Evolutionary conservation across 129 eudicot species (phyloP).

Genomic region (Gnaphalium uliginosum): DNA sequence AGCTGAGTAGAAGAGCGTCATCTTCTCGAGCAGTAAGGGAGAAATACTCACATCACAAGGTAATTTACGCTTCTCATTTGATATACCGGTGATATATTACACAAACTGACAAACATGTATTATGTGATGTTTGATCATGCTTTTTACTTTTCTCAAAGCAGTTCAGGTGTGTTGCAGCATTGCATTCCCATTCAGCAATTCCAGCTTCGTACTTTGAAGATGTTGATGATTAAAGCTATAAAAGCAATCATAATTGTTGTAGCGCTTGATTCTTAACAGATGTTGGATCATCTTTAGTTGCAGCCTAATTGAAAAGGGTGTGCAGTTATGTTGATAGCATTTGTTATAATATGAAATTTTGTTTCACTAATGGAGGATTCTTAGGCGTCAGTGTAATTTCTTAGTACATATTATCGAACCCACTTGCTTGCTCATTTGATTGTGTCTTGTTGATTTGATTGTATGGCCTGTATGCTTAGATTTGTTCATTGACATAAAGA

Average conservation of each 20-base stretch:
- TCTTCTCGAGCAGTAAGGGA: slow-evolving; percentile 55
- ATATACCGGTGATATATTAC: not conserved
- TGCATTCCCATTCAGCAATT: slow-evolving; percentile 51
- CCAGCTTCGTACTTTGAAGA: slow-evolving; percentile 49
- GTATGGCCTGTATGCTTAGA: not conserved
- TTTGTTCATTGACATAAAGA: not conserved
- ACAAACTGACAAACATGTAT: not conserved
- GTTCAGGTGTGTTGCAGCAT: slow-evolving; percentile 70
- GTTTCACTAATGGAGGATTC: not conserved
- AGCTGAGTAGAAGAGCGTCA: slow-evolving; percentile 43
- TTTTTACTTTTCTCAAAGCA: slow-evolving; percentile 37
- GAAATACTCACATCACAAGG: slow-evolving; percentile 76
- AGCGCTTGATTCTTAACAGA: not conserved
- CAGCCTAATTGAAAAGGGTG: not conserved
- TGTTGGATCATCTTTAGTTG: slow-evolving; percentile 1
- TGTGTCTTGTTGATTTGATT: not conserved
- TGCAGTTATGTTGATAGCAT: not conserved
- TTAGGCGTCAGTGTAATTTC: not conserved
- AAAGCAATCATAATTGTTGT: slow-evolving; percentile 6
- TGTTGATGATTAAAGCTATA: slow-evolving; percentile 11
- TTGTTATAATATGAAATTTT: not conserved
- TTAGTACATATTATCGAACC: not conserved
- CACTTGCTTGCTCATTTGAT: not conserved
- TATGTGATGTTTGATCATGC: slow-evolving; percentile 9
- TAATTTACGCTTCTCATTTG: slow-evolving; percentile 21